Evolutionary conservation across 345 rosid species (phyloP).

Genomic region (Garcia nutans): DNA sequence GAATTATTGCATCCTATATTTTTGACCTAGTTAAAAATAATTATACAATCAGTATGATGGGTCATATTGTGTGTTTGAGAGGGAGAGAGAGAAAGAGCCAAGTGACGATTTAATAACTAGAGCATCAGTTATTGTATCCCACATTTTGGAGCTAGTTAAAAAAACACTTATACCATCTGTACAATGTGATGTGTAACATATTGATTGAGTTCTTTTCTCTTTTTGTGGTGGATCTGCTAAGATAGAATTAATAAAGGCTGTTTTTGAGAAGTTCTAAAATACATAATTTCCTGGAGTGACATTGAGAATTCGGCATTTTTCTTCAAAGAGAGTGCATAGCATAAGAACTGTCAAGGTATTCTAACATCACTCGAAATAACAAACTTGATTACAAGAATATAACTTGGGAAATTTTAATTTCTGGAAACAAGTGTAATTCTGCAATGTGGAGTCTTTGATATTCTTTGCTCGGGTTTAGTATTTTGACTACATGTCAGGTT

Average conservation of each 20-base stretch:
- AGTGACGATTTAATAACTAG: neutral
- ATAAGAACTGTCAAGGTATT: neutral
- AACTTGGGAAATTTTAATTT: neutral
- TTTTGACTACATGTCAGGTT: neutral
- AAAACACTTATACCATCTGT: neutral
- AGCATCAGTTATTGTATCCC: neutral
- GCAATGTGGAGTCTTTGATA: neutral
- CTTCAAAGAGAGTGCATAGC: neutral
- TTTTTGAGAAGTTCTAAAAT: neutral
- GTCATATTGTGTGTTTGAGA: no score
- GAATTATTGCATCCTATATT: no score
- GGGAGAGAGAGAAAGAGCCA: neutral
- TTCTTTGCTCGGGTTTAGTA: neutral
- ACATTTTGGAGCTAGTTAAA: neutral
- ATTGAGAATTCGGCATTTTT: neutral
- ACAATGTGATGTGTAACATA: neutral
- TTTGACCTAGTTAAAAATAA: no score
- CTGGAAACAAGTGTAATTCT: neutral
- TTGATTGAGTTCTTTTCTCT: neutral
- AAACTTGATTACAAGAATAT: neutral
- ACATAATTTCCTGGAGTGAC: neutral
- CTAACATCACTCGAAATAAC: neutral
- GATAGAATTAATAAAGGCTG: neutral
- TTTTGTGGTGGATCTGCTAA: neutral
- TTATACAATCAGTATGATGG: neutral